Evolutionary conservation across 2,329 filamentous ascomycete genomes (phyloP), one percentile per base, ranked within the genome.

Genomic region (Pseudocercospora pini-densiflorae): DNA sequence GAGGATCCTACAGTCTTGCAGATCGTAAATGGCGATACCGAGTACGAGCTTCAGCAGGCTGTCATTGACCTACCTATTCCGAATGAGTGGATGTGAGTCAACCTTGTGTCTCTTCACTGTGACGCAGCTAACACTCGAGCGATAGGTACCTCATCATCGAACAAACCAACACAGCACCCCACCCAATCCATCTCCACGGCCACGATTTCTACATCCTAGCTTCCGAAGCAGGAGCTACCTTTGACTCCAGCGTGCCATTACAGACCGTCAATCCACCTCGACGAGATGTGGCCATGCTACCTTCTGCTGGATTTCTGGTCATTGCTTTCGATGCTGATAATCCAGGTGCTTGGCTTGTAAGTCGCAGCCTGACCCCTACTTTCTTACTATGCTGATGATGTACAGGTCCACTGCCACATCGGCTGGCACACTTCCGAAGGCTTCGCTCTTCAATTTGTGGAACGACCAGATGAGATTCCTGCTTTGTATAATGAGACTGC

Each of bases 381-480:
- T 23, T 9, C 21, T 7, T 49, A n/a, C 2, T 4, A 10, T 49
- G 19, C 45, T 49, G 4, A 49, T 23, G n/a, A 5, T 49, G 3
- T 23, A 9, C 5, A 49, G 45, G 65, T 74, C 76, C 86, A 88
- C 74, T 87, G 85, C 77, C 55, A 64, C 23, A 75, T 79, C n/a
- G 62, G 87, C 71, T 88, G 85, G 87, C 88, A 90, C 72, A 83
- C 88, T 21, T 82, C 82, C 73, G 85, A 86, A 79, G 88, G 87
- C 31, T 79, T 90, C 19, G 81, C 79, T 6, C 76, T 87, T 36
- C 83, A 87, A 73, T 86, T 87, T 70, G 69, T 87, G 9, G 86
- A 85, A 72, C 14, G 27, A 19, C 54, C 54, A 6, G n/a, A 49
- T 49, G n/a, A 62, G 24, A 64, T 67, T 21, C n/a, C 45, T 12